phyloP scores from a whole-genome alignment of 768 basidiomycete genomes.

The Mycena kentingensis region DNA sequence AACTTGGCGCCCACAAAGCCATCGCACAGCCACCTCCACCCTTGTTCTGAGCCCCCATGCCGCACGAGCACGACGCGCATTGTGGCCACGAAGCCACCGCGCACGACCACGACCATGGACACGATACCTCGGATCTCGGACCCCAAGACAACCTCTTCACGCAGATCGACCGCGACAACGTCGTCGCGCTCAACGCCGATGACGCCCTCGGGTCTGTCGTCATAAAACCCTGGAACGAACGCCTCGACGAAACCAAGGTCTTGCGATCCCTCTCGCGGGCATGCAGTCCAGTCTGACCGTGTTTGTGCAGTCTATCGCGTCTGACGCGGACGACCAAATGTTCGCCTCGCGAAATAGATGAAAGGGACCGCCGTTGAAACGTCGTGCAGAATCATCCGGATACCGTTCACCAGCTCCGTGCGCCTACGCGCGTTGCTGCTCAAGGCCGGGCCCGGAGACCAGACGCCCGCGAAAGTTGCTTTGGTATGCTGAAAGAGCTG shows the following conservation, averaged over 20 bases:
- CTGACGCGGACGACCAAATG: conserved; percentile 92
- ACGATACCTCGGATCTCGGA: conserved; percentile 53
- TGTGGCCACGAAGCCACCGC: conserved; percentile 60
- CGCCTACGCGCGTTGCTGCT: conserved; percentile 80
- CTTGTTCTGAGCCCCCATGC: conserved; percentile 37
- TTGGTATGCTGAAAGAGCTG: conserved; percentile 51
- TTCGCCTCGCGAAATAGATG: conserved; percentile 34
- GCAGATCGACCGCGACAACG: conserved; percentile 79
- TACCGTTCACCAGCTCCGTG: conserved; percentile 88
- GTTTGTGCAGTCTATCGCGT: conserved; percentile 68
- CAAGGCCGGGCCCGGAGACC: conserved; percentile 79
- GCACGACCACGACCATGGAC: conserved; percentile 59
- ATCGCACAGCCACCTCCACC: too few relatives aligned
- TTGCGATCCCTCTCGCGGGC: conserved; percentile 2
- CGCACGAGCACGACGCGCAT: conserved; percentile 56
- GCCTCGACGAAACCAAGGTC: conserved; percentile 73
- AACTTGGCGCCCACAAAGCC: too few relatives aligned
- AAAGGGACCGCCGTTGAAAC: conserved; percentile 1
- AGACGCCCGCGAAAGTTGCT: conserved; percentile 71
- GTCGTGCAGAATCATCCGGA: conserved; percentile 64
- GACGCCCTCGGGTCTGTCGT: conserved; percentile 52
- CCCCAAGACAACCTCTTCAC: conserved; percentile 71
- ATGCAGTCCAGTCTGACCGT: conserved; percentile 5
- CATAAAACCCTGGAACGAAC: conserved; percentile 87
- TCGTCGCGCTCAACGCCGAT: conserved; percentile 76